Evolutionary conservation across 2,329 filamentous ascomycete species (phyloP).

Genomic region (Zalaria obscura): DNA sequence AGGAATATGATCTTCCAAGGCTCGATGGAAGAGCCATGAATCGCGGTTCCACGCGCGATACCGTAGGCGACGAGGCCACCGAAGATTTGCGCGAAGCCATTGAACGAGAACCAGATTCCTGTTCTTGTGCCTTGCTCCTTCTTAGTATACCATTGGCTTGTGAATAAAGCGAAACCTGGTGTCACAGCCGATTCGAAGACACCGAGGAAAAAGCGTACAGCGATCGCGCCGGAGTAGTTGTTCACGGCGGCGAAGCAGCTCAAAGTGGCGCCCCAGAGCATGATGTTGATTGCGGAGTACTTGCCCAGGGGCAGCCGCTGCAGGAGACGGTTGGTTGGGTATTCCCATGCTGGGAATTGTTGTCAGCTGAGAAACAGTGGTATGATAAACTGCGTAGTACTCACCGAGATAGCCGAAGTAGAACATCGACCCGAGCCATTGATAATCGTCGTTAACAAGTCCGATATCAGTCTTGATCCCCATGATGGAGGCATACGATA

Average conservation of each 20-base stretch:
- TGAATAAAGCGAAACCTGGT: constrained; percentile 54
- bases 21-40: constrained; percentile 42
- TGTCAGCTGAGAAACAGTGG: background rate
- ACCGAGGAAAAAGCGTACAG: constrained; percentile 53
- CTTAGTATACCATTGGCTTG: constrained; percentile 59
- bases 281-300: constrained; percentile 49
- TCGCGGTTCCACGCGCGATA: constrained; percentile 41
- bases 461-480: constrained; percentile 31
- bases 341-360: constrained; percentile 38
- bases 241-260: constrained; percentile 48
- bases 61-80: constrained; percentile 50
- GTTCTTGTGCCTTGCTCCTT: constrained; percentile 49
- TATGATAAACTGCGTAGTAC: too few relatives aligned
- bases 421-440: constrained; percentile 36
- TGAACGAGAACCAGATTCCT: constrained; percentile 56
- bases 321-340: constrained; percentile 50
- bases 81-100: constrained; percentile 49
- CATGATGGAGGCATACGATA: constrained; percentile 39
- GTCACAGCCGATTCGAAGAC: constrained; percentile 55
- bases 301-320: constrained; percentile 52
- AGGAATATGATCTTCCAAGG: constrained; percentile 51
- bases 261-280: constrained; percentile 48
- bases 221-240: constrained; percentile 47
- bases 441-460: constrained; percentile 36
- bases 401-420: constrained; percentile 33